Evolutionary conservation across 805 yeast species (phyloP).

Genomic region (Hemisphaericaspora nanyangensis): DNA sequence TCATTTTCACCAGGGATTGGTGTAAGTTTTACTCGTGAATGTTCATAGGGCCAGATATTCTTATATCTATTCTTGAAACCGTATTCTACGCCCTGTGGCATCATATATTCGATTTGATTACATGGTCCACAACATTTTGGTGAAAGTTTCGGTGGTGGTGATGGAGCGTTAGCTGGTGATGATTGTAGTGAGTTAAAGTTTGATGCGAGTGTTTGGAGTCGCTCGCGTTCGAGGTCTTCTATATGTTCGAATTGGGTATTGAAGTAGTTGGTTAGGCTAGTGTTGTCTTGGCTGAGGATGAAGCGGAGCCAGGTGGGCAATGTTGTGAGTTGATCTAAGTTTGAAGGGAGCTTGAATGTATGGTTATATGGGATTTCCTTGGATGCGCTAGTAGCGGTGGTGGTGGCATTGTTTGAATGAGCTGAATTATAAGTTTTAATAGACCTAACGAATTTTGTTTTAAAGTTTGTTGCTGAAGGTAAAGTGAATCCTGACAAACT

Average conservation of each 20-base stretch:
- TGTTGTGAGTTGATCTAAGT: constrained; percentile 4
- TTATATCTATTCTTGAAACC: constrained; percentile 45
- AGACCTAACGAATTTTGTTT: constrained; percentile 31
- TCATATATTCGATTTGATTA: constrained; percentile 33
- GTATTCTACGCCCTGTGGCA: constrained; percentile 43
- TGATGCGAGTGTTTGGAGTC: constrained; percentile 23
- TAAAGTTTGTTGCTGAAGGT: constrained; percentile 37
- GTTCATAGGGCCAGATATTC: constrained; percentile 49
- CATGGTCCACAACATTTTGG: constrained; percentile 40
- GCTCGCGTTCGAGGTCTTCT: constrained; percentile 35
- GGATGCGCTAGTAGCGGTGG: too few species aligned
- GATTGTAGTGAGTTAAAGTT: constrained; percentile 9
- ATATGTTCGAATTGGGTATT: constrained; percentile 32
- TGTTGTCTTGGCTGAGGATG: constrained; percentile 9
- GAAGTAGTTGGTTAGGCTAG: constrained; percentile 19
- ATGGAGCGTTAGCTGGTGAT: constrained; percentile 2
- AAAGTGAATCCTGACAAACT: constrained; percentile 38
- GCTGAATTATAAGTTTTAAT: constrained; percentile 34
- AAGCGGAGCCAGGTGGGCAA: constrained; percentile 35
- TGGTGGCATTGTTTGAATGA: too few species aligned
- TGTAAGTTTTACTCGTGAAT: constrained; percentile 38
- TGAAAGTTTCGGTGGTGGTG: constrained; percentile 33
- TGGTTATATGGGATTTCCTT: constrained; percentile 18
- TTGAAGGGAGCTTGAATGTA: constrained; percentile 19
- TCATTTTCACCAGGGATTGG: constrained; percentile 23